Evolutionary conservation across 106 monocot genomes (phyloP).

Genomic region (Allium cepa): DNA sequence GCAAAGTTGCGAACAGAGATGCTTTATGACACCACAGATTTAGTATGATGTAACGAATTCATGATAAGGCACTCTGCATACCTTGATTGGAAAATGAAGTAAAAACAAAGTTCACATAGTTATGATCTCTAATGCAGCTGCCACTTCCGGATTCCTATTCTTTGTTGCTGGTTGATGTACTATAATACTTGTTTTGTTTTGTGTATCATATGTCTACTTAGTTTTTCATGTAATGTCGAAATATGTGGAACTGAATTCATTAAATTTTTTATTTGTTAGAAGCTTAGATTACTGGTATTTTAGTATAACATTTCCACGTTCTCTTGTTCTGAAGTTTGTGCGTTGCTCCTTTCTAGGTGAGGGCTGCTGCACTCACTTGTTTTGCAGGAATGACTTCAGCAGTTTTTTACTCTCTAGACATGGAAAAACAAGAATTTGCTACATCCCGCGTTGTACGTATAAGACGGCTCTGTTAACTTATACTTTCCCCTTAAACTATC

Average conservation of each 20-base stretch:
- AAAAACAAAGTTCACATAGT: no score
- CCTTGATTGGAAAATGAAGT: no score
- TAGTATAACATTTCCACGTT: background rate
- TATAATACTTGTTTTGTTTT: background rate
- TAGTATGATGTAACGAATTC: no score
- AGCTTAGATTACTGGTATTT: background rate
- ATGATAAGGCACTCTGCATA: no score
- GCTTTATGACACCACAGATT: no score
- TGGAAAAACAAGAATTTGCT: conserved; percentile 48
- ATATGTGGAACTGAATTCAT: no score
- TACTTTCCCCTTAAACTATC: background rate
- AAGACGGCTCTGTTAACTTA: background rate
- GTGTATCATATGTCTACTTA: background rate
- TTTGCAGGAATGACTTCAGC: conserved; percentile 92
- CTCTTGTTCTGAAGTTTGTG: conserved; percentile 1
- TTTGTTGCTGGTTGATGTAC: background rate
- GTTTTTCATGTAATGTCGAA: no score
- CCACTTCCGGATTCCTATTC: background rate
- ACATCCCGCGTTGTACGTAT: conserved; percentile 65
- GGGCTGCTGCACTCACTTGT: conserved; percentile 79
- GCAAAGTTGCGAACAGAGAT: no score
- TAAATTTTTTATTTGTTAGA: no score
- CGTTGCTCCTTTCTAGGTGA: conserved; percentile 46
- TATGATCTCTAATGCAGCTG: background rate
- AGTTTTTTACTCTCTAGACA: conserved; percentile 57